These are phyloP conservation scores for Panicum miliaceum DNA, from an alignment of 176 grass and related monocot species.

Conservation along the genomic window DNA sequence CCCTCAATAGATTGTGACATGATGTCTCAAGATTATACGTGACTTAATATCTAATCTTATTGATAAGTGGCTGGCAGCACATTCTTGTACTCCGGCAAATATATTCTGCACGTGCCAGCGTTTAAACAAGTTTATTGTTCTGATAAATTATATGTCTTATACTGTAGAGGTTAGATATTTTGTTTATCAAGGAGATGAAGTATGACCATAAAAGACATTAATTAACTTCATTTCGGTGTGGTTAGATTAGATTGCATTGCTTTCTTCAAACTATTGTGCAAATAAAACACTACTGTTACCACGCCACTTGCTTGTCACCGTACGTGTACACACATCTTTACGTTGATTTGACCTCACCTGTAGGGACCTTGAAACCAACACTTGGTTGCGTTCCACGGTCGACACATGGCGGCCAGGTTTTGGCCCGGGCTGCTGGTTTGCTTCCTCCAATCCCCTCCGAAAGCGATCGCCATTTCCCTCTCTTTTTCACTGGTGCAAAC, in stretches of 20 bases:
- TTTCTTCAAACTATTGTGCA: background rate
- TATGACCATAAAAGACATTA: no score
- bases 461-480: constrained; percentile 52
- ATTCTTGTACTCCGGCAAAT: no score
- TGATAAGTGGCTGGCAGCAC: no score
- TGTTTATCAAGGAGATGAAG: no score
- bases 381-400: constrained; percentile 18
- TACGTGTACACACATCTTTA: background rate
- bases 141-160: no score
- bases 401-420: constrained; percentile 45
- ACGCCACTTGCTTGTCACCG: background rate
- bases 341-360: constrained; percentile 38
- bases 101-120: no score
- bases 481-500: constrained; percentile 37
- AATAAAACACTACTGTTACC: background rate
- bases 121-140: no score
- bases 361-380: background rate
- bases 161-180: no score
- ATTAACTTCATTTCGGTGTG: no score
- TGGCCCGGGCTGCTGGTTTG: background rate
- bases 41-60: no score
- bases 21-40: no score
- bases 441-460: constrained; percentile 40
- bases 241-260: background rate
- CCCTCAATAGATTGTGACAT: no score